Evolutionary conservation across 495 filamentous ascomycete species (phyloP).

Genomic region (Elaphomyces granulatus): DNA sequence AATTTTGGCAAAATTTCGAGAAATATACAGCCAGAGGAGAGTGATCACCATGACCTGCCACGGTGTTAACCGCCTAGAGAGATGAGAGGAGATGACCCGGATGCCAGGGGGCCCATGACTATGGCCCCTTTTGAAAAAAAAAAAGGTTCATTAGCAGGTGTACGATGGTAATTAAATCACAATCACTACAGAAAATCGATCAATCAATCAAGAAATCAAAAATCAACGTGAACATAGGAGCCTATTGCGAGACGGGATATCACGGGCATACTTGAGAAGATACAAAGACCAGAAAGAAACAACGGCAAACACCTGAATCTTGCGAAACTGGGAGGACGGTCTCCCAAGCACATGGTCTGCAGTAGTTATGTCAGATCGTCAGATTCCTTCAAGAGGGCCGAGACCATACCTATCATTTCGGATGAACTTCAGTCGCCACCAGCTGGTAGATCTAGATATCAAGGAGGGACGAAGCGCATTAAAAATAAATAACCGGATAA

Average conservation of each 20-base stretch:
- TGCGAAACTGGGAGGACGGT: conserved; percentile 79
- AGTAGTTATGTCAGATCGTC: background rate
- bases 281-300: conserved; percentile 85
- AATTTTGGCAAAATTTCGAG: conserved; percentile 85
- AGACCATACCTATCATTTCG: conserved; percentile 5
- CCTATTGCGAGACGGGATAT: too few species aligned
- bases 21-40: conserved; percentile 79
- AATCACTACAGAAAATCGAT: too few species aligned
- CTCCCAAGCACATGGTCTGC: conserved; percentile 83
- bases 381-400: background rate
- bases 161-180: too few species aligned
- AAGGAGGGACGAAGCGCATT: too few species aligned
- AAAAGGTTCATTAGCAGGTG: too few species aligned
- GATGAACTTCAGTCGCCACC: too few species aligned
- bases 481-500: too few species aligned
- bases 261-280: conserved; percentile 47
- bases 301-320: conserved; percentile 84
- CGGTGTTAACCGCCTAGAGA: conserved; percentile 55
- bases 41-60: conserved; percentile 87
- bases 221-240: too few species aligned
- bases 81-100: conserved; percentile 53
- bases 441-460: too few species aligned
- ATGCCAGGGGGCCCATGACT: conserved; percentile 73
- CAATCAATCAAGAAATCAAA: too few species aligned
- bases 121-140: conserved; percentile 46